Conservation (phyloP, 2,329 filamentous ascomycete species). For the Microcyclospora tardicrescens region DNA sequence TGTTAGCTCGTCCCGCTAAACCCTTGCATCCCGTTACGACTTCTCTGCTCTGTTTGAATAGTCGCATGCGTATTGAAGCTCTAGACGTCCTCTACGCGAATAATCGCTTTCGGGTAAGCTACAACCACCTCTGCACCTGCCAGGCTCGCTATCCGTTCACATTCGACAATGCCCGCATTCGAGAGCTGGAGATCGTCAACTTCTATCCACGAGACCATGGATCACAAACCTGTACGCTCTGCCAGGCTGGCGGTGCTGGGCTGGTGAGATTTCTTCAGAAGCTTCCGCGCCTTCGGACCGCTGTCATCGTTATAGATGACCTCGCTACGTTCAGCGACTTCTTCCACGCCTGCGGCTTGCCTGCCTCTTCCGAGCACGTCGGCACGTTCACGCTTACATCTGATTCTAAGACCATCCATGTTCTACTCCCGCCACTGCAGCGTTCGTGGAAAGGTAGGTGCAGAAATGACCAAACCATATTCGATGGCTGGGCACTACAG, state of each 20-base stretch:
- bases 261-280: neutral
- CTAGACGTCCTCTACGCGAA: slow-evolving; percentile 2
- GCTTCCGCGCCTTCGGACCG: slow-evolving; percentile 1
- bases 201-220: slow-evolving; percentile 2
- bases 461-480: neutral
- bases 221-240: slow-evolving; percentile 2
- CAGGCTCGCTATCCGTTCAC: slow-evolving; percentile 1
- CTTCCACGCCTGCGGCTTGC: neutral
- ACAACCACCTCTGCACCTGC: slow-evolving; percentile 5
- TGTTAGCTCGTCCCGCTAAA: too few relatives aligned
- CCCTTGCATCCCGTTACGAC: neutral
- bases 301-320: slow-evolving; percentile 1
- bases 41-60: slow-evolving; percentile 1
- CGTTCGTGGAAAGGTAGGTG: slow-evolving; percentile 1
- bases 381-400: neutral
- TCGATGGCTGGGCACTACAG: neutral
- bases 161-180: neutral
- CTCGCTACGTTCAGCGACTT: slow-evolving; percentile 1
- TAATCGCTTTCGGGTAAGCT: slow-evolving; percentile 4
- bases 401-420: neutral
- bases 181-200: slow-evolving; percentile 1
- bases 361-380: neutral
- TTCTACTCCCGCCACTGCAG: slow-evolving; percentile 1
- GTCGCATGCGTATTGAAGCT: slow-evolving; percentile 1
- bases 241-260: slow-evolving; percentile 1